Base-by-base conservation (phyloP, 208 protist genomes). In the Leptomonas seymouri region DNA sequence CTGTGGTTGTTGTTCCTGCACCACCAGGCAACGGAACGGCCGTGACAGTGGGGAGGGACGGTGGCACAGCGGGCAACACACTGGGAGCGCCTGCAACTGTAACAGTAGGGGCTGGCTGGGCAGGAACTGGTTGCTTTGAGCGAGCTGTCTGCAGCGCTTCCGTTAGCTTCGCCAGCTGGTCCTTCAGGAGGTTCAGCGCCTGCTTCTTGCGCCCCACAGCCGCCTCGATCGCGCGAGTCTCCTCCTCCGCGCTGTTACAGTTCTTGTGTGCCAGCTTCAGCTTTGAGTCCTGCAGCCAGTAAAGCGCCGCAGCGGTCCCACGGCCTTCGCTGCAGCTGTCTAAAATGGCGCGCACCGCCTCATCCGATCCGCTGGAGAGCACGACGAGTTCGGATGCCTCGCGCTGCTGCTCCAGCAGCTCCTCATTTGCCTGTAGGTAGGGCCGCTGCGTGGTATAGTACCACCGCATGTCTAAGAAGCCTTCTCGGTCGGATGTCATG, bases 381-480 rank as follows among this genome's bases (percentile, higher is more conserved):
- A 81, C 61, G 18, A 85, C 50, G 31, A 90, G 68, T 67, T 93
- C 86, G 34, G 64, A 68, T 48, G 91, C 76, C 71, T 93, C 87
- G 27, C 72, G 79, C 36, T 92, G 80, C 65, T 90, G 66, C 36
- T 90, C 89, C 53, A 95, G 73, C 48, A 93, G 63, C 28, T 41
- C 34, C 49, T 89, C 74, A 67, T 93, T 90, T 8, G 74, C 56
- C 67, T 81, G 80, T 36, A 75, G 71, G 68, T 90, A 90, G 30
- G 87, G 87, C 49, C 76, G 76, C 61, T 87, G 71, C 23, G 84
- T 90, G 0, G 81, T 58, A 67, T 93, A 93, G 74, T 91, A 96
- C 85, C 88, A 93, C 16, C 80, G 86, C 87, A 94, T 92, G 69
- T 96, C 91, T 50, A 93, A 82, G 21, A 87, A 70, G 23, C 81